Evolutionary conservation across 2,329 filamentous ascomycete species (phyloP), one percentile per base, ranked within the genome.

Genomic region (Clarireedia homoeocarpa): DNA sequence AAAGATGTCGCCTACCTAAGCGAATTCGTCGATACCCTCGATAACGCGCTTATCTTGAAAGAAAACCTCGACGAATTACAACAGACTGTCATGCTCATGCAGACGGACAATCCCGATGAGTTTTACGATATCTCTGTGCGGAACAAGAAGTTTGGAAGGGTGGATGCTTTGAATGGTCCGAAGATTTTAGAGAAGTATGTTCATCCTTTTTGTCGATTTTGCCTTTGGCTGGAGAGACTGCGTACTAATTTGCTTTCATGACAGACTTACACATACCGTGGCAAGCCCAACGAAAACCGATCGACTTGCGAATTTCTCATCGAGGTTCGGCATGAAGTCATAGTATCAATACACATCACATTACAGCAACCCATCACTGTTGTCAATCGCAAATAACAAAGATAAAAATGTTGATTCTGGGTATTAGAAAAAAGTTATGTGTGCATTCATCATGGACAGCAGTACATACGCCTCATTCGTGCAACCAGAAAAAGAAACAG

Each of bases 111-210:
- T 65, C 83, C 89, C n/a, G 91, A 97, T 62, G 92, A 97, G 71
- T 99, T 96, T 71, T 99, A 94, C 70, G 94, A 99, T 68, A 86
- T 94, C 50, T 88, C 86, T 5, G 88, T 86, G 14, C 78, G 91
- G 52, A 96, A 96, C 73, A 91, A 88, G 74, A 95, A 96, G 70
- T 99, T 96, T 69, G 88, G 91, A 15, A 85, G 90, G 53, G 95
- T 99, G 36, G 90, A 97, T 72, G 88, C 89, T 52, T 78, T 95
- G 70, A 95, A 95, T 69, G 94, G 92, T 0, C 90, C 91, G 0
- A 77, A 89, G 42, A 70, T 99, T 59, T 72, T 99, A n/a, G 92
- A 97, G 74, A 99, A 99, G 88, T 89, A 79, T 62, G 78, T 55
- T 23, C 48, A 15, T 15, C 26, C 40, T n/a, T 51, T 51, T 6